phyloP scores from a whole-genome alignment of 2,329 filamentous ascomycete species.

The Sarocladium brachiariae region DNA sequence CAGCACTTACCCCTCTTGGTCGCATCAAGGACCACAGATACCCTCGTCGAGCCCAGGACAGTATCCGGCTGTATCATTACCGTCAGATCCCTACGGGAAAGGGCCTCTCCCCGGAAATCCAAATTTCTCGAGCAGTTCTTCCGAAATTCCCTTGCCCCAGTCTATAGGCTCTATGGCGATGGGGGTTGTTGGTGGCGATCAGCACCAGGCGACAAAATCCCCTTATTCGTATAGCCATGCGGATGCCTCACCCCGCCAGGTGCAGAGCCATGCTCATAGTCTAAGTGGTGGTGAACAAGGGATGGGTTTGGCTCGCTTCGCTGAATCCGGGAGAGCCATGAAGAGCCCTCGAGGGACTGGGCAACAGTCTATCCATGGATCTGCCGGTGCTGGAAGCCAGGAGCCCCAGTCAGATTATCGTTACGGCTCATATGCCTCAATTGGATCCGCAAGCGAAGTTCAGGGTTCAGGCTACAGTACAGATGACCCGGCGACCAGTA shows the following conservation, averaged over 20 bases:
- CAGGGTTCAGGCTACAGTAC: slow-evolving; percentile 23
- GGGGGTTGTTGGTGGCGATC: slow-evolving; percentile 41
- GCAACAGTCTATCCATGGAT: slow-evolving; percentile 47
- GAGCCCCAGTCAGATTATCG: slow-evolving; percentile 49
- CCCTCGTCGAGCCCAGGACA: slow-evolving; percentile 36
- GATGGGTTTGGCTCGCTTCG: slow-evolving; percentile 49
- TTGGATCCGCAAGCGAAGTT: slow-evolving; percentile 24
- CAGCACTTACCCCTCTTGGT: slow-evolving; percentile 55
- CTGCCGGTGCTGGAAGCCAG: slow-evolving; percentile 39
- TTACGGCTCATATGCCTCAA: slow-evolving; percentile 39
- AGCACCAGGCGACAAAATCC: slow-evolving; percentile 16
- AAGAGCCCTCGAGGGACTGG: slow-evolving; percentile 50
- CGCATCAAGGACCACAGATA: slow-evolving; percentile 38
- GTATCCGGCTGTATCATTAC: slow-evolving; percentile 46
- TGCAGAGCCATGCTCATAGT: slow-evolving; percentile 33
- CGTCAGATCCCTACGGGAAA: slow-evolving; percentile 44
- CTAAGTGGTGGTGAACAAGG: slow-evolving; percentile 35
- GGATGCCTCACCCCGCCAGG: slow-evolving; percentile 42
- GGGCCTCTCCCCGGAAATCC: slow-evolving; percentile 41
- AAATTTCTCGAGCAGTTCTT: slow-evolving; percentile 42
- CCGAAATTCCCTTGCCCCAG: slow-evolving; percentile 46
- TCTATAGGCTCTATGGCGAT: slow-evolving; percentile 47
- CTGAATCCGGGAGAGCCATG: slow-evolving; percentile 48
- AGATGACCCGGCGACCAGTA: slow-evolving; percentile 22
- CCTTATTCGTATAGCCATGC: slow-evolving; percentile 46